Conservation (phyloP, 2,329 filamentous ascomycete species). For the Leptodontidium sp. region DNA sequence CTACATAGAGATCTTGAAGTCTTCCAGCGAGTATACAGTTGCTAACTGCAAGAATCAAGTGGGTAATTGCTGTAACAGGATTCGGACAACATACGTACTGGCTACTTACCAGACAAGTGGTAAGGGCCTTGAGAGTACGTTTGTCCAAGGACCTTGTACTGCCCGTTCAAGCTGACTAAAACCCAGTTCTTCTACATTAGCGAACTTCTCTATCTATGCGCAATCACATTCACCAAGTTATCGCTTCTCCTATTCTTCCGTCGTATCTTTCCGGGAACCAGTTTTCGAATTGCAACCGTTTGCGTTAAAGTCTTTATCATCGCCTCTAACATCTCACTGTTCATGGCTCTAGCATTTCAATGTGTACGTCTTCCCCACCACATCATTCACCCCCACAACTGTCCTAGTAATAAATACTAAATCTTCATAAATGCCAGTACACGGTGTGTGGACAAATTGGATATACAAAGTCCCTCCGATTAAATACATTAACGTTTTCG, state of each 20-base stretch:
- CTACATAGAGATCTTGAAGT: neutral
- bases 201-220: slow-evolving; percentile 23
- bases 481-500: slow-evolving; percentile 25
- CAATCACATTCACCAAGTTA: slow-evolving; percentile 26
- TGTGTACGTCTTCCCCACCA: slow-evolving; percentile 22
- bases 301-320: slow-evolving; percentile 19
- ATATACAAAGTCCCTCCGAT: slow-evolving; percentile 26
- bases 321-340: slow-evolving; percentile 12
- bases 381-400: too few species aligned
- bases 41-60: neutral
- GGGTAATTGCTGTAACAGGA: slow-evolving; percentile 16
- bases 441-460: slow-evolving; percentile 31
- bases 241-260: slow-evolving; percentile 31
- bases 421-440: slow-evolving; percentile 18
- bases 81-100: slow-evolving; percentile 32
- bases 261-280: slow-evolving; percentile 26
- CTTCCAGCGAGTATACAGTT: neutral
- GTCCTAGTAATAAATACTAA: too few species aligned
- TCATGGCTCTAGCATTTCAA: slow-evolving; percentile 26
- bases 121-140: slow-evolving; percentile 9
- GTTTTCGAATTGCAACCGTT: neutral
- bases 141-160: too few species aligned
- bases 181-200: slow-evolving; percentile 26
- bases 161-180: neutral
- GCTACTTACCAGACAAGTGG: slow-evolving; percentile 14